phyloP scores from a whole-genome alignment of 2,329 filamentous ascomycete genomes.

The Trichophyton simii region DNA sequence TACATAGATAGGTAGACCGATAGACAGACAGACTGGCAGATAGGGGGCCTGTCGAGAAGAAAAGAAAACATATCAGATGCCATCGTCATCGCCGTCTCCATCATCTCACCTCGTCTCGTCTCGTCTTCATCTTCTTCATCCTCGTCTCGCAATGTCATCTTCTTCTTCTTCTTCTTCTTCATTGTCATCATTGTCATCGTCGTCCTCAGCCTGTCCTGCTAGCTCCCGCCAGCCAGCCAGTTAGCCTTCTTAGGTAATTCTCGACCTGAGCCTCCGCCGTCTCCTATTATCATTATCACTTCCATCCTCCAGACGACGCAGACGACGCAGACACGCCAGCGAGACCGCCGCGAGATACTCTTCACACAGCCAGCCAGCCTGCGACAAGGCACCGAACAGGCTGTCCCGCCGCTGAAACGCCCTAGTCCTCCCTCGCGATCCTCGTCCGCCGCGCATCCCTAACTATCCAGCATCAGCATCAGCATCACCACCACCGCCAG shows the following conservation, averaged over 20 bases:
- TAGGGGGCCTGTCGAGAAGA: background rate
- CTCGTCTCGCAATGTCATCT: background rate
- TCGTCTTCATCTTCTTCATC: too few relatives aligned
- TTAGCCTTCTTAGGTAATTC: conserved; percentile 1
- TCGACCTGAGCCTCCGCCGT: too few relatives aligned
- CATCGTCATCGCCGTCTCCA: too few relatives aligned
- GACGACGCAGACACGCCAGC: too few relatives aligned
- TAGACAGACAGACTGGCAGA: background rate
- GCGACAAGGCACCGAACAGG: background rate
- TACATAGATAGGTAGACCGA: background rate
- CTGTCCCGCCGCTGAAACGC: background rate
- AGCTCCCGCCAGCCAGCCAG: background rate
- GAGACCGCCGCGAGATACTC: background rate
- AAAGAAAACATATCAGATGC: background rate
- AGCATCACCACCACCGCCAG: too few relatives aligned
- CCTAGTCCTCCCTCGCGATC: background rate
- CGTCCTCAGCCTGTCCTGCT: background rate
- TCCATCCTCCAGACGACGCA: too few relatives aligned
- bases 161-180: background rate
- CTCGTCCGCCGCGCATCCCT: background rate
- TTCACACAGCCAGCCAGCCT: background rate
- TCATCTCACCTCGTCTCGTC: too few relatives aligned
- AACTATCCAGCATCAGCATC: too few relatives aligned
- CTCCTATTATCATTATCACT: too few relatives aligned
- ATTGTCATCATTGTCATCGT: too few relatives aligned